Conservation (phyloP, 2,329 filamentous ascomycete genomes). For the Pseudohalonectria lignicola region DNA sequence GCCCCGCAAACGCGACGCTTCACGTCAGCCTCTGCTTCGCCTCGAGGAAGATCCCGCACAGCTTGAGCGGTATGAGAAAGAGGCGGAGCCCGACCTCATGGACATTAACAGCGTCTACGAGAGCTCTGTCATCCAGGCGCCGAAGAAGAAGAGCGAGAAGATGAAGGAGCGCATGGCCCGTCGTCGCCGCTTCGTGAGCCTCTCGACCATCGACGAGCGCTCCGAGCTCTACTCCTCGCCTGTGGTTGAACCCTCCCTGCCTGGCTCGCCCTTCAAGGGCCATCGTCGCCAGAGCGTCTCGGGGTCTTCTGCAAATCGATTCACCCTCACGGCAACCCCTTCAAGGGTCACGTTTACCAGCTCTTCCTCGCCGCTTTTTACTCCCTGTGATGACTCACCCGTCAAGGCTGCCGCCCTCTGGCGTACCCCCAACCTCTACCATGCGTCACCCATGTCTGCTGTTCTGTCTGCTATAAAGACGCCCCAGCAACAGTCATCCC, state of each 20-base stretch:
- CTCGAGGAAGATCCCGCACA: neutral
- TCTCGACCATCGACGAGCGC: slow-evolving; percentile 1
- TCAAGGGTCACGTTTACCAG: slow-evolving; percentile 6
- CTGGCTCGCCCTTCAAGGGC: neutral
- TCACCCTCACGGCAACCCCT: slow-evolving; percentile 15
- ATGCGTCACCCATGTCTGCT: neutral
- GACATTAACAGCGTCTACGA: neutral
- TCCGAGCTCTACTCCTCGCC: slow-evolving; percentile 7
- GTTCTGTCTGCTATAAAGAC: neutral
- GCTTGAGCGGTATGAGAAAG: neutral
- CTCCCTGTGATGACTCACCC: neutral
- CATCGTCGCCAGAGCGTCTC: neutral
- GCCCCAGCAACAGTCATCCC: neutral
- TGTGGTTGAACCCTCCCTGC: neutral
- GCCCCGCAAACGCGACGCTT: slow-evolving; percentile 1
- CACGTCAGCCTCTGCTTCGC: neutral
- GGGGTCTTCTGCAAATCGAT: slow-evolving; percentile 3
- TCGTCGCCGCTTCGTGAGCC: neutral
- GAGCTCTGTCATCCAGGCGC: neutral
- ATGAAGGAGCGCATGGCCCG: neutral
- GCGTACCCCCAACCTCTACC: slow-evolving; percentile 1
- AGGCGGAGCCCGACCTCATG: neutral
- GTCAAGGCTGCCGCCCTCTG: neutral
- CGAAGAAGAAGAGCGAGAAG: neutral
- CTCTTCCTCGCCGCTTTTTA: neutral